A percentile compares a stretch with the other conserved stretches of the same genome.
Conservation (phyloP, 345 rosid species). For the Melaleuca quinquenervia region DNA sequence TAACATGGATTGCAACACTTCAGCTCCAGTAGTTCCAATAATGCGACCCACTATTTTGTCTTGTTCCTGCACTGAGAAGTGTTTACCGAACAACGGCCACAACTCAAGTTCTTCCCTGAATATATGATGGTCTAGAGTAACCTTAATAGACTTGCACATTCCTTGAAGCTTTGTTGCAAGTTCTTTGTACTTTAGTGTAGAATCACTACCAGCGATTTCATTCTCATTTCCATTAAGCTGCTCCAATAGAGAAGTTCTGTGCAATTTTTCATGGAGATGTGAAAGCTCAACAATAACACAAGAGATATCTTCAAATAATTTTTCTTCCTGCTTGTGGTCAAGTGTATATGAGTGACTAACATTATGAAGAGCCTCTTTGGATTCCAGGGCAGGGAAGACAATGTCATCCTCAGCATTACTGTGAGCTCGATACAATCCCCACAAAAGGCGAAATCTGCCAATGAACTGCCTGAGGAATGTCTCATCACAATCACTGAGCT, state of each 20-base stretch:
- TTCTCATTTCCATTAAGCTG: constrained; percentile 13
- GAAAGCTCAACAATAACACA: constrained; percentile 58
- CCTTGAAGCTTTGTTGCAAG: constrained; percentile 84
- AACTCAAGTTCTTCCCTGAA: constrained; percentile 79
- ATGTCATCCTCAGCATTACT: constrained; percentile 97
- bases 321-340: constrained; percentile 89
- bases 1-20: constrained; percentile 85
- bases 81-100: constrained; percentile 76
- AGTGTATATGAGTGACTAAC: constrained; percentile 90
- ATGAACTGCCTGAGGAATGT: constrained; percentile 59
- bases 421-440: constrained; percentile 93
- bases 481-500: constrained; percentile 61
- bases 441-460: constrained; percentile 74
- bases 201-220: constrained; percentile 16
- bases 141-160: constrained; percentile 86
- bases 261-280: constrained; percentile 39
- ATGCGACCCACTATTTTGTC: constrained; percentile 85
- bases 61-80: constrained; percentile 78
- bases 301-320: constrained; percentile 77
- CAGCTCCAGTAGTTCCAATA: constrained; percentile 90
- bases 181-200: constrained; percentile 44
- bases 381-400: constrained; percentile 86
- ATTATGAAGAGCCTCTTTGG: constrained; percentile 88
- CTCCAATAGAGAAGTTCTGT: constrained; percentile 11
- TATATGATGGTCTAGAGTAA: constrained; percentile 78